Evolutionary conservation across 2,329 filamentous ascomycete species (phyloP).

Genomic region (Camillea tinctor): DNA sequence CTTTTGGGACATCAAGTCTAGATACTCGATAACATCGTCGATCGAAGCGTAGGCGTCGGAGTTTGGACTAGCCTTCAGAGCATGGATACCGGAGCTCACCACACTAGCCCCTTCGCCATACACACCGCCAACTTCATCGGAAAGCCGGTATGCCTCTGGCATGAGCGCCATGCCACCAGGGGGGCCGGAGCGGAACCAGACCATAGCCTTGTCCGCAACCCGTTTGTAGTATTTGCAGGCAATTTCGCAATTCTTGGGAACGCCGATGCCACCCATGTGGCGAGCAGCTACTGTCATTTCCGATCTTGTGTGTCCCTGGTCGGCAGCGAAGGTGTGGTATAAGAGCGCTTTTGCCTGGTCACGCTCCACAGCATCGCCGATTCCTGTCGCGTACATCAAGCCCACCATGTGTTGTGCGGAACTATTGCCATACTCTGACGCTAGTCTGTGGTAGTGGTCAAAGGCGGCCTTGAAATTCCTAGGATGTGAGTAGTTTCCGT

Average conservation of each 20-base stretch:
- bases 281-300: slow-evolving; percentile 94
- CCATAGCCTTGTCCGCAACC: slow-evolving; percentile 89
- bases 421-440: slow-evolving; percentile 75
- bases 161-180: slow-evolving; percentile 81
- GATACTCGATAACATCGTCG: slow-evolving; percentile 91
- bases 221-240: slow-evolving; percentile 87
- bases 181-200: slow-evolving; percentile 83
- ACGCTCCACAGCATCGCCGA: slow-evolving; percentile 75
- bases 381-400: slow-evolving; percentile 91
- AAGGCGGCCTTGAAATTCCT: slow-evolving; percentile 79
- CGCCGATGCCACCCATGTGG: slow-evolving; percentile 80
- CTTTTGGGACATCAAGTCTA: slow-evolving; percentile 86
- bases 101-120: slow-evolving; percentile 95
- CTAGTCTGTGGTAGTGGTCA: slow-evolving; percentile 75
- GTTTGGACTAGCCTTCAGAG: slow-evolving; percentile 68
- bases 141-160: slow-evolving; percentile 77
- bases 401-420: slow-evolving; percentile 96
- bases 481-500: slow-evolving; percentile 88
- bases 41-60: slow-evolving; percentile 83
- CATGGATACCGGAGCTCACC: slow-evolving; percentile 81
- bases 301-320: slow-evolving; percentile 76
- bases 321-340: slow-evolving; percentile 91
- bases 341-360: slow-evolving; percentile 90
- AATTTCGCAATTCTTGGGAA: slow-evolving; percentile 79
- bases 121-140: slow-evolving; percentile 86